Conservation (phyloP, 1,284 basidiomycete genomes). For the Mycena citricolor region DNA sequence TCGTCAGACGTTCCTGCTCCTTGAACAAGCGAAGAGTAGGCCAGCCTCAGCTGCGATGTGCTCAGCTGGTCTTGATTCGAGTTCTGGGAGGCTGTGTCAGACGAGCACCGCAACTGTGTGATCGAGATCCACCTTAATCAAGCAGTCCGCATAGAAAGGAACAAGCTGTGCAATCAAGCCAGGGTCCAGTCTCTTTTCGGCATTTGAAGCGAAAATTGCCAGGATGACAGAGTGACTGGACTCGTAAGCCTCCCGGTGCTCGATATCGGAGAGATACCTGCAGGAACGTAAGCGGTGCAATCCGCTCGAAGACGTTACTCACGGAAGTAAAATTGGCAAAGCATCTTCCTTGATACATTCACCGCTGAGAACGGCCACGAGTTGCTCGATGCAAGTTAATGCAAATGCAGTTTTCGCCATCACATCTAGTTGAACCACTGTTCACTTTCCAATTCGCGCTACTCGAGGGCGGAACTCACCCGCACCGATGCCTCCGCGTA, state of each 20-base stretch:
- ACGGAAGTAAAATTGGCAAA: conserved; percentile 62
- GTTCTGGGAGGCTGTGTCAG: conserved; percentile 45
- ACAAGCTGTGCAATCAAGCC: conserved; percentile 50
- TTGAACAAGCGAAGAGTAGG: conserved; percentile 63
- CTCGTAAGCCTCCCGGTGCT: conserved; percentile 67
- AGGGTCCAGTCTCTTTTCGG: conserved; percentile 30
- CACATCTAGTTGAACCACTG: conserved; percentile 2
- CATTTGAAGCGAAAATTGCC: conserved; percentile 61
- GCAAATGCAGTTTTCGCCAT: conserved; percentile 60
- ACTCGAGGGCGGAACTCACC: conserved; percentile 5
- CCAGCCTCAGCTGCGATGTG: conserved; percentile 59
- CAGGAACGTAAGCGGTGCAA: conserved; percentile 9
- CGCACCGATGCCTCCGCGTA: conserved; percentile 4
- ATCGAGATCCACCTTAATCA: conserved; percentile 56
- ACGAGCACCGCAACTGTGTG: conserved; percentile 1
- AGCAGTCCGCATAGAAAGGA: conserved; percentile 64
- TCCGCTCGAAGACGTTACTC: conserved; percentile 31
- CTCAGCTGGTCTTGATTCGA: conserved; percentile 57
- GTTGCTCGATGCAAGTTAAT: conserved; percentile 68
- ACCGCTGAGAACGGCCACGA: conserved; percentile 56
- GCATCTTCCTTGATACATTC: conserved; percentile 49
- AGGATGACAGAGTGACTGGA: conserved; percentile 75
- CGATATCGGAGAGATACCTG: conserved; percentile 57
- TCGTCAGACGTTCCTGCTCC: conserved; percentile 44
- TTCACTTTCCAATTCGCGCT: conserved; percentile 2